Evolutionary conservation across 306 rosid genomes (phyloP).

Genomic region (Castanea sativa): DNA sequence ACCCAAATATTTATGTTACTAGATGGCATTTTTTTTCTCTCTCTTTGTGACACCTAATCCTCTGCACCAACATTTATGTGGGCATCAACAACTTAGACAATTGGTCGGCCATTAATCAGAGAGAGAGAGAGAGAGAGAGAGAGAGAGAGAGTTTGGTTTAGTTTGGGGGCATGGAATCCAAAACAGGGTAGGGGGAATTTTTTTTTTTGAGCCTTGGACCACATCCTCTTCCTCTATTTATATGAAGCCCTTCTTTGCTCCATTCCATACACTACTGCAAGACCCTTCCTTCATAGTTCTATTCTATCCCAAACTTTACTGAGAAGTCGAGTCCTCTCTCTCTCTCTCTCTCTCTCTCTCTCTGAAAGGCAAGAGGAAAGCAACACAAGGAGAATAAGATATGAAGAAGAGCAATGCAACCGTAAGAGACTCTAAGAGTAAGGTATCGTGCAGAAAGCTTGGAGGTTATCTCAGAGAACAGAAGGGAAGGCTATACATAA

Average conservation of each 20-base stretch:
- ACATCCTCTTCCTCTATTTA: background rate
- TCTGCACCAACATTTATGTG: conserved; percentile 7
- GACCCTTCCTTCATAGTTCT: background rate
- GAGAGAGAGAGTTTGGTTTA: background rate
- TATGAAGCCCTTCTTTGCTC: background rate
- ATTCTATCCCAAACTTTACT: background rate
- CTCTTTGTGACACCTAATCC: background rate
- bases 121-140: background rate
- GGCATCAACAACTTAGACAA: background rate
- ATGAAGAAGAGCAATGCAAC: background rate
- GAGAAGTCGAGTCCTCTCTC: background rate
- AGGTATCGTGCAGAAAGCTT: background rate
- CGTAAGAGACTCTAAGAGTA: background rate
- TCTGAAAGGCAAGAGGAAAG: background rate
- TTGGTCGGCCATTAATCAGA: background rate
- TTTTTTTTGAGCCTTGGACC: background rate
- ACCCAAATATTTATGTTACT: background rate
- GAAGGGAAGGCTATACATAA: conserved; percentile 9
- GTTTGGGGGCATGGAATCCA: background rate
- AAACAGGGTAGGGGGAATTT: background rate
- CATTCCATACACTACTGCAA: background rate
- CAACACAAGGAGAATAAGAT: background rate
- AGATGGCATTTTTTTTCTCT: background rate
- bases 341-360: background rate
- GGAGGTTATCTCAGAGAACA: conserved; percentile 7